These are phyloP conservation scores for Trichoderma harzianum DNA, from an alignment of 2,329 filamentous ascomycete genomes.

Conservation along the genomic window DNA sequence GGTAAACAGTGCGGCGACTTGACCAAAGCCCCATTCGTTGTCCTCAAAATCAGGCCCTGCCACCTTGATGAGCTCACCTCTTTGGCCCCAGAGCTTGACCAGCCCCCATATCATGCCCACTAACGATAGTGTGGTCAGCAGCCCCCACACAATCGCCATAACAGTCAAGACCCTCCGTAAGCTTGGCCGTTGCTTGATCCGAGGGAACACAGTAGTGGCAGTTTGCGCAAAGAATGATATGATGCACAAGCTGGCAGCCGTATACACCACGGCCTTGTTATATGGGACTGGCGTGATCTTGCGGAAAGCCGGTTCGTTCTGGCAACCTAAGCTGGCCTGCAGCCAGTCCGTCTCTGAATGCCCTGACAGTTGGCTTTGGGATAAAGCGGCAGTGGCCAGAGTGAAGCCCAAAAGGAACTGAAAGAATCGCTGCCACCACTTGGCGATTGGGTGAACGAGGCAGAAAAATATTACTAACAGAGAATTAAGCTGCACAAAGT, in stretches of 20 bases:
- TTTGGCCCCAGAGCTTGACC: not conserved
- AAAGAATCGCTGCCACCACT: not conserved
- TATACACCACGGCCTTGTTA: not conserved
- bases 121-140: not conserved
- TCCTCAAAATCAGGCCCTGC: not conserved
- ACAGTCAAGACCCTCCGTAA: not conserved
- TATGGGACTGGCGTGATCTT: not conserved
- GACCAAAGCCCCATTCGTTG: not conserved
- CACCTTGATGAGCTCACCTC: not conserved
- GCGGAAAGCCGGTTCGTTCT: not conserved
- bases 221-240: not conserved
- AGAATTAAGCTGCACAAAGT: not conserved
- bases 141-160: not conserved
- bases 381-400: not conserved
- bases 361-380: not conserved
- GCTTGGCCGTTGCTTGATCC: not conserved
- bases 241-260: not conserved
- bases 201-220: not conserved
- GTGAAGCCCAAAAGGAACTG: not conserved
- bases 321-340: not conserved
- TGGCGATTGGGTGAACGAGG: not conserved
- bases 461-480: not conserved
- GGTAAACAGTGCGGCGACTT: not conserved
- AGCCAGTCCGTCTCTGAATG: not conserved
- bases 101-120: not conserved